Evolutionary conservation across 2,329 filamentous ascomycete genomes (phyloP), one percentile per base, ranked within the genome.

Genomic region (Paecilomyces variotii): DNA sequence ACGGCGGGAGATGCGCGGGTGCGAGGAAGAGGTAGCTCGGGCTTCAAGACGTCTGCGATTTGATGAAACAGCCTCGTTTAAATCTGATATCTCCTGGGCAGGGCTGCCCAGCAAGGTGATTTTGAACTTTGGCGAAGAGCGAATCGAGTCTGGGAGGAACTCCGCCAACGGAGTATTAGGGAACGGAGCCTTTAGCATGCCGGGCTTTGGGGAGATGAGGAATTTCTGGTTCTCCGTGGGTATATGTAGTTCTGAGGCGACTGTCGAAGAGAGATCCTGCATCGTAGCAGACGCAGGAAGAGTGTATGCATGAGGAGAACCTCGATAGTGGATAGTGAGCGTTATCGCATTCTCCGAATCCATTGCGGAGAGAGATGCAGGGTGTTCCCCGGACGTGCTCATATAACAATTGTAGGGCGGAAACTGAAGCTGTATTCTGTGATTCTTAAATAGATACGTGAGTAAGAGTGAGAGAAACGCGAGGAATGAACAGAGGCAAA

Each of bases 301-400:
- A 10, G 73, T 70, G 52, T 85, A 68, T 19, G 73, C 71, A 62
- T 84, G 72, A 1, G 77, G 72, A 55, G 78, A 78, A 66, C 80
- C 79, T 68, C 85, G 82, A 64, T 86, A 80, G 61, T 79, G 78
- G 60, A 87, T 69, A 14, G 76, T 81, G 45, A 86, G 68, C 35
- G 68, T 66, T 59, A 80, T 57, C 1, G 45, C 11, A 25, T 34
- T 45, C 12, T 53, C 19, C 32, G 3, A 25, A 4, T 59, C 51
- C 25, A 53, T 45, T 39, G 57, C 50, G 25, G 50, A 52, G 50
- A 24, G 24, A 52, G 50, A 11, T 24, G 19, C 2, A n/a, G 39
- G 7, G 39, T 45, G 39, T 1, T 45, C n/a, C 19, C 19, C 39
- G 19, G n/a, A n/a, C 6, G 7, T 45, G 39, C 19, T 45, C 5